A percentile compares a stretch with the other conserved stretches of the same genome.
These are phyloP conservation scores for Paxillus involutus DNA, from an alignment of 768 basidiomycete species.

Conservation along the genomic window DNA sequence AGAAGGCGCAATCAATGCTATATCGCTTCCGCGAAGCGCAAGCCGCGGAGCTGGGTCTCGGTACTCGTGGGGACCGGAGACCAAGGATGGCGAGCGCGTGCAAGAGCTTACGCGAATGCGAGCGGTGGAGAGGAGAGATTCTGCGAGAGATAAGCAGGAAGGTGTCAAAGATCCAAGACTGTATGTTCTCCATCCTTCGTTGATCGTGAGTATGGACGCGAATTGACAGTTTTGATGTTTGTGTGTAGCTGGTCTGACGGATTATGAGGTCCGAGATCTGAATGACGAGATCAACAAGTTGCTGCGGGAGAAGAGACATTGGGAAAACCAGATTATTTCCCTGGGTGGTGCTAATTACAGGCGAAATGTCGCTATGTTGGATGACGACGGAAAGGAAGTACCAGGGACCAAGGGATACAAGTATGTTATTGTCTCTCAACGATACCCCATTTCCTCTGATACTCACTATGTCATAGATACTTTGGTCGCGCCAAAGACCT, in stretches of 20 bases:
- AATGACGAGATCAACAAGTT: conserved; percentile 98
- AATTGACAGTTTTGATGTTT: not conserved
- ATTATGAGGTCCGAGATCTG: conserved; percentile 93
- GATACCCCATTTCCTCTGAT: not conserved
- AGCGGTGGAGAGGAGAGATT: conserved; percentile 95
- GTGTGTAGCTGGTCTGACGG: conserved; percentile 77
- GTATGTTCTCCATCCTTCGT: conserved; percentile 43
- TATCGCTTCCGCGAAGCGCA: conserved; percentile 97
- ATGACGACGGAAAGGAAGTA: conserved; percentile 94
- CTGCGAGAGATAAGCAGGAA: conserved; percentile 92
- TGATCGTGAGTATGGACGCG: not conserved
- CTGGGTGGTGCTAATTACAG: conserved; percentile 96
- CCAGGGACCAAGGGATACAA: conserved; percentile 98
- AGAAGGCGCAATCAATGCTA: conserved; percentile 95
- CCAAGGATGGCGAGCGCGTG: conserved; percentile 91
- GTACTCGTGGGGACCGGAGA: conserved; percentile 78
- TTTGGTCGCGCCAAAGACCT: conserved; percentile 96
- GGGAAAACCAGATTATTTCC: conserved; percentile 98
- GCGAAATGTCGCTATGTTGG: conserved; percentile 89
- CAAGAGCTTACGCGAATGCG: conserved; percentile 90
- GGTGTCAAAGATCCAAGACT: conserved; percentile 96
- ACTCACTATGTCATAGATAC: conserved; percentile 53
- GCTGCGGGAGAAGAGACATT: conserved; percentile 93
- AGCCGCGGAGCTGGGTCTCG: conserved; percentile 91
- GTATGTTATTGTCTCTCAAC: conserved; percentile 42